Evolutionary conservation across 306 rosid genomes (phyloP).

Genomic region (Morella rubra): DNA sequence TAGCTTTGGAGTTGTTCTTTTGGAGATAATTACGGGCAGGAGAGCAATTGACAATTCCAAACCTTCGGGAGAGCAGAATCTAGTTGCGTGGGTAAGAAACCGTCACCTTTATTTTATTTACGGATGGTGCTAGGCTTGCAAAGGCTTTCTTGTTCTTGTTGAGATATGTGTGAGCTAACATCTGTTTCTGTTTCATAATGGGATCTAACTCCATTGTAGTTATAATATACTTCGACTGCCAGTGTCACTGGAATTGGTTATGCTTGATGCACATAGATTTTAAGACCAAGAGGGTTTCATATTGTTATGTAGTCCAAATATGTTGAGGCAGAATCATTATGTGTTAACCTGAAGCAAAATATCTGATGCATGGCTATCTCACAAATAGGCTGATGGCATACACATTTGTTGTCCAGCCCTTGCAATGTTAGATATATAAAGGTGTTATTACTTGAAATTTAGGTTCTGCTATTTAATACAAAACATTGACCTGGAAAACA

Average conservation of each 20-base stretch:
- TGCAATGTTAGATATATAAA: not conserved
- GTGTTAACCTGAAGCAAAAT: not conserved
- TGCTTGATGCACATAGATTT: not conserved
- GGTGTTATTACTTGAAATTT: not conserved
- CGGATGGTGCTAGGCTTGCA: not conserved
- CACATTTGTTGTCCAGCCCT: not conserved
- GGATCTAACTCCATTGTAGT: not conserved
- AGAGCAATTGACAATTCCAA: slow-evolving; percentile 76
- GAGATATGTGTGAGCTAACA: not conserved
- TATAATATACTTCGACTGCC: not conserved
- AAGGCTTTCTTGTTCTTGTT: not conserved
- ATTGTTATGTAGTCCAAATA: not conserved
- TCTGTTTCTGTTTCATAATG: not conserved
- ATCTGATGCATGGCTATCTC: not conserved
- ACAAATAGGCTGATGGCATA: not conserved
- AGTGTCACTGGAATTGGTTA: not conserved
- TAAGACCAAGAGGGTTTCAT: not conserved
- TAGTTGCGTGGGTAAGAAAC: slow-evolving; percentile 89
- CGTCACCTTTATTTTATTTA: slow-evolving; percentile 4
- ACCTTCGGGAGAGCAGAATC: slow-evolving; percentile 83
- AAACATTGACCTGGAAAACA: not conserved
- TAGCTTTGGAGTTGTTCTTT: slow-evolving; percentile 93
- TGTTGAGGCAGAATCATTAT: not conserved
- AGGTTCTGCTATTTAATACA: not conserved
- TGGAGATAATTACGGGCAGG: slow-evolving; percentile 93